Base-by-base conservation (phyloP, 305 asterid genomes). In the Nicotiana rustica region DNA sequence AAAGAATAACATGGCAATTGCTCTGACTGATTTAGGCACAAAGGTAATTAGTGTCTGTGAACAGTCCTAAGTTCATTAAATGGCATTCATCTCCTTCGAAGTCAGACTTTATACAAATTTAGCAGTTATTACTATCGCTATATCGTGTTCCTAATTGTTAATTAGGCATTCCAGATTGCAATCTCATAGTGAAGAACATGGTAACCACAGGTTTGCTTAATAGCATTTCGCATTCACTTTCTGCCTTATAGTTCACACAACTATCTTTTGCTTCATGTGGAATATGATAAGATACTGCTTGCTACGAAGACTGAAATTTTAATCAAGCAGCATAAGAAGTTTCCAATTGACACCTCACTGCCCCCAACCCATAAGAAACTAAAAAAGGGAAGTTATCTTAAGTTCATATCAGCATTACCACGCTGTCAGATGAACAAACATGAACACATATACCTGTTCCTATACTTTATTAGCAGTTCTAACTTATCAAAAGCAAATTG, bases 1-100 rank as follows among this genome's bases (percentile, higher is more conserved):
- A 55, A 97, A 97, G 90, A 97, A 95, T 85, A 97, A 97, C 91
- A 97, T 97, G 99, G 97, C 99, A 84, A 97, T 97, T 88, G 99
- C 99, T 77, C 89, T 97, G 83, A 97, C 99, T 78, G 99, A 97
- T 91, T 92, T 97, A 82, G 99, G 99, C 90, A 97, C 99, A 78
- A 97, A 97, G 99, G 99, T 97, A 80, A 77, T 77, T 73, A 49
- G 79, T 75, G 2, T 52, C 59, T 52, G 64, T 25, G 64, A 52
- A 75, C 12, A 75, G 64, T 49, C 44, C 62, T 29, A 14, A 75
- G 64, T 75, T 75, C 47, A 52, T 75, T 49, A 75, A 49, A 7
- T 75, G 79, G 64, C 79, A 75, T 49, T 25, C 64, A 25, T 44
- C 55, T 75, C 41, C 41, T 73, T 73, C 25, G 8, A 49, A 47